Evolutionary conservation across 2,329 filamentous ascomycete species (phyloP), one percentile per base, ranked within the genome.

Genomic region (Fusarium pseudoanthophilum): DNA sequence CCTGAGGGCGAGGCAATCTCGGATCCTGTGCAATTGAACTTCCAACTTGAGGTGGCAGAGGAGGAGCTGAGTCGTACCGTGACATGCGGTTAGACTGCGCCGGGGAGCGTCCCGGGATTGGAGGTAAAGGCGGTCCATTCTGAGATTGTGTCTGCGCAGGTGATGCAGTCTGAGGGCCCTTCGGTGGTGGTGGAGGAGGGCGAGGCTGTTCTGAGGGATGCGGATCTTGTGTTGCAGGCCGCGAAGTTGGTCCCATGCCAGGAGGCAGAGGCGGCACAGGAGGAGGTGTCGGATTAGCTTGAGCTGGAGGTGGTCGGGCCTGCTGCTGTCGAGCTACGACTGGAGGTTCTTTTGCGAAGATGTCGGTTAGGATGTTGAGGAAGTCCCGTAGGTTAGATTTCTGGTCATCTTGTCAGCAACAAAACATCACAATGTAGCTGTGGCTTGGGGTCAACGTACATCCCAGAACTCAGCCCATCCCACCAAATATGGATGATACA

Each of bases 401-500:
- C 94, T 92, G 57, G 6, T 18, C 26, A 57, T 21, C 15, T 34
- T 55, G 58, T 75, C 26, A 76, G 60, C 43, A 51, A 30, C 26
- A 14, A 3, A 40, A 32, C 7, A 40, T 9, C 10, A 43, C 15
- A 45, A 7, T n/a, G 37, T 42, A 40, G n/a, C 20, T 32, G 20
- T 30, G 53, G 32, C 32, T 52, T 36, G 11, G 32, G 10, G n/a
- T 11, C 7, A 45, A 69, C 93, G 85, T 82, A 97, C 94, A 89
- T 97, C 94, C 93, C 93, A 96, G 77, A 93, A 95, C 74, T 94
- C 91, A 37, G 88, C 85, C 96, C 96, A 99, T 71, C 94, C 92
- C 37, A 94, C 93, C 52, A 99, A 85, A 81, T 98, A 99, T 42
- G 96, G 96, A 81, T 99, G 96, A 81, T 98, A 99, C 72, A 98